Evolutionary conservation across 2,329 filamentous ascomycete species (phyloP), one percentile per base, ranked within the genome.

Genomic region (Phialophora tarda): DNA sequence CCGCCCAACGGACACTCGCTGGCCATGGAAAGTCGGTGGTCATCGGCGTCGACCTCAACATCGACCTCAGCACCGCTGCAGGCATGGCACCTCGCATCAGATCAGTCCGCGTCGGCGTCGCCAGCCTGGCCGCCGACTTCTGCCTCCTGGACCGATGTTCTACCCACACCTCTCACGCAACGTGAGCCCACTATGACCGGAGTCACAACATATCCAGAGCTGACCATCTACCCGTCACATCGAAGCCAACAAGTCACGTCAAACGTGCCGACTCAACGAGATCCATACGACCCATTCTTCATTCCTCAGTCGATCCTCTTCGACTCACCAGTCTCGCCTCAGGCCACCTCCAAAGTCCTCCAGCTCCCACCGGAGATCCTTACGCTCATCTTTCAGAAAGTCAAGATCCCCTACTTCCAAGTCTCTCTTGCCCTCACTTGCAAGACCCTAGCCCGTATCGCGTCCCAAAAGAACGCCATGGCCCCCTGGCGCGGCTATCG

Each of bases 341-440:
- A 65, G 24, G 17, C 57, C 3, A 24, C 53, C 21, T 61, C 53
- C 57, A 54, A 41, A 61, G 24, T 69, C 14, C 63, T 66, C 47
- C 51, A 64, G 60, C 63, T 71, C 3, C 69, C 69, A 10, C 14
- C 47, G 23, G 69, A 71, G 54, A 53, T 69, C 26, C 65, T 71
- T n/a, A 62, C 62, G 4, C 12, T 57, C 26, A 69, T 71, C 53
- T 47, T 71, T 8, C 6, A 63, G 8, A 62, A 63, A 32, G 63
- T 69, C 34, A 58, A 65, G 14, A 61, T 66, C 34, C 69, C 69
- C 8, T 59, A 68, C 53, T 68, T 66, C 51, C 69, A 71, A 44
- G 63, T 71, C 44, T 66, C 61, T 11, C 57, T 71, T 7, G 69
- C 64, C 1, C 55, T 71, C 44, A 71, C 67, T 11, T 71, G 69